Evolutionary conservation across 768 basidiomycete genomes (phyloP), one percentile per base, ranked within the genome.

Genomic region (Leucocoprinus sp.): DNA sequence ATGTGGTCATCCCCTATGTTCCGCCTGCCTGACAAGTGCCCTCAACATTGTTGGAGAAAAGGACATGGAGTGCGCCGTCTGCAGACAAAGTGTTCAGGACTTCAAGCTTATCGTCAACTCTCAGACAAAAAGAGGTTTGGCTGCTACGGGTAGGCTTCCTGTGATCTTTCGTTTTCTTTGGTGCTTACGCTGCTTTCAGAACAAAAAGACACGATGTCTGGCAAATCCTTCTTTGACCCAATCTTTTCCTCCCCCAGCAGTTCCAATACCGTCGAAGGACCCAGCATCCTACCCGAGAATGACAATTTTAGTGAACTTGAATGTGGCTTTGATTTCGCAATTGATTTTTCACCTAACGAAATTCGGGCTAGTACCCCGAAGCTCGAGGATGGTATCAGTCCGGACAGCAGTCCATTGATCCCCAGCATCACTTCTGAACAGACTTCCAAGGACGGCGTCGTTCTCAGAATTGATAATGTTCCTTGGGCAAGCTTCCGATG

Each of bases 31-130:
- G 45, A 92, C 89, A 1, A 88, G 86, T 41, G 84, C 86, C 6
- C 69, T 92, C 42, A 92, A 92, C 53, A 91, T 91, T 42, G 89
- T 90, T 14, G 88, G 88, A 5, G 88, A 92, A 62, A 91, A 90
- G 58, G 83, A 85, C 48, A 86, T 91, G 76, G 76, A 81, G 49
- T 92, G 89, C 51, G 82, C 84, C 14, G 82, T 87, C 23, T 92
- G 88, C 64, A 81, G 80, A 54, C 62, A 60, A 31, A 73, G 76
- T 26, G 86, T 91, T 17, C 70, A 67, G 23, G 79, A 85, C 57
- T 91, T 91, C 59, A 73, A 75, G 36, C 62, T 87, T 49, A 61
- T 66, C 40, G 58, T 55, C 46, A 46, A 33, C 17, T 22, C 45
- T 53, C 47, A 27, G 9, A 44, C 23, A 12, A 31, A 21, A 27